A percentile compares a stretch with the other conserved stretches of the same genome.
phyloP scores from a whole-genome alignment of 345 rosid species.

The Eucalyptus brandiana region DNA sequence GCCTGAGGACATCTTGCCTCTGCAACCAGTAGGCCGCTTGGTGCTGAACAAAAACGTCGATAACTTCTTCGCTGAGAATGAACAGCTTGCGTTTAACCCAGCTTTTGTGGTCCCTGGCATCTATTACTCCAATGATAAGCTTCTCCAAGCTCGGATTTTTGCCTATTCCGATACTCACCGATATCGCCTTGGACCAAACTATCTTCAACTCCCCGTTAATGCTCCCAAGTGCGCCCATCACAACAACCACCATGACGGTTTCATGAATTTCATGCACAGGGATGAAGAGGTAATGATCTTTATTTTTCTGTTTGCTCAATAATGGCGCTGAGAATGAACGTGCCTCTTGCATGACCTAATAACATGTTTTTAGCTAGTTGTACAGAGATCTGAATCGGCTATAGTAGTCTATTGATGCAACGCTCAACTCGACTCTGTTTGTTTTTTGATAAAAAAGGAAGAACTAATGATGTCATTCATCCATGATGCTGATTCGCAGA shows the following conservation, averaged over 20 bases:
- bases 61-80: slow-evolving; percentile 93
- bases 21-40: slow-evolving; percentile 95
- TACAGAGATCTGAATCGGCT: neutral
- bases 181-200: slow-evolving; percentile 96
- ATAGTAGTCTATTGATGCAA: neutral
- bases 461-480: neutral
- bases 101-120: slow-evolving; percentile 88
- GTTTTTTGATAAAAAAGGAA: neutral
- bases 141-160: slow-evolving; percentile 83
- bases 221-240: slow-evolving; percentile 89
- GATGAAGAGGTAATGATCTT: slow-evolving; percentile 70
- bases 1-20: slow-evolving; percentile 92
- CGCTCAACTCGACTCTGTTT: neutral
- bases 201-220: slow-evolving; percentile 80
- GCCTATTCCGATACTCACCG: slow-evolving; percentile 94
- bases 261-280: slow-evolving; percentile 89
- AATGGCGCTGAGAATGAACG: neutral
- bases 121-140: slow-evolving; percentile 78
- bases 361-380: neutral
- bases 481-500: slow-evolving; percentile 24
- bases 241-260: slow-evolving; percentile 89
- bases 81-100: slow-evolving; percentile 92
- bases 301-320: neutral
- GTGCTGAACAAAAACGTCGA: slow-evolving; percentile 90
- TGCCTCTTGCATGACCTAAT: neutral